These are phyloP conservation scores for Botryosphaeria agaves DNA, from an alignment of 2,329 filamentous ascomycete genomes.

Conservation along the genomic window DNA sequence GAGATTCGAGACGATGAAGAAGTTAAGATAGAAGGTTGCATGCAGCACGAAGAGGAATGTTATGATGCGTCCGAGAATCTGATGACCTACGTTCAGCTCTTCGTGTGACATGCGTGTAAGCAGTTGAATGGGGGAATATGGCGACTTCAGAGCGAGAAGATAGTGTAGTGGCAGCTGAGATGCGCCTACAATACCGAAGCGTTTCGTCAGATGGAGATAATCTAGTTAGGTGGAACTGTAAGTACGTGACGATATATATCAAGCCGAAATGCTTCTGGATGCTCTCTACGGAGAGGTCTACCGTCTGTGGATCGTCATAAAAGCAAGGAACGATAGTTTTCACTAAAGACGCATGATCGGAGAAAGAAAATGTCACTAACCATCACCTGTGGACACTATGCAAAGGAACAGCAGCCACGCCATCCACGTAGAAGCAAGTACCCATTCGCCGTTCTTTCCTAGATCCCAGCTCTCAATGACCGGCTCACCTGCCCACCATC, in stretches of 20 bases:
- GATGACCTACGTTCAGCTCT: slow-evolving; percentile 37
- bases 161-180: slow-evolving; percentile 44
- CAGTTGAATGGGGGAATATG: slow-evolving; percentile 32
- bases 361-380: slow-evolving; percentile 19
- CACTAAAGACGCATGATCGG: too few relatives aligned
- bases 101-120: slow-evolving; percentile 37
- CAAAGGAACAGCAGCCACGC: slow-evolving; percentile 34
- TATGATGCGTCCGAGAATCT: slow-evolving; percentile 38
- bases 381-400: slow-evolving; percentile 33
- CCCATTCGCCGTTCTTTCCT: slow-evolving; percentile 34
- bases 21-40: slow-evolving; percentile 36
- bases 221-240: slow-evolving; percentile 21
- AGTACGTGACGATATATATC: not conserved
- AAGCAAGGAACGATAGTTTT: too few relatives aligned
- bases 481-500: slow-evolving; percentile 29
- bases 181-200: slow-evolving; percentile 39
- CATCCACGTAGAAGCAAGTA: slow-evolving; percentile 30
- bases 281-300: too few relatives aligned
- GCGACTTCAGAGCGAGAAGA: slow-evolving; percentile 33
- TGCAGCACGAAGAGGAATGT: slow-evolving; percentile 33
- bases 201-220: slow-evolving; percentile 46
- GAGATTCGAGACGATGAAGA: slow-evolving; percentile 34
- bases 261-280: too few relatives aligned
- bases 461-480: slow-evolving; percentile 19
- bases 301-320: too few relatives aligned